Percentiles rank a stretch among this genome's conserved stretches.
Conservation (phyloP, 169 alveolate species). For the Plasmodium adleri region DNA sequence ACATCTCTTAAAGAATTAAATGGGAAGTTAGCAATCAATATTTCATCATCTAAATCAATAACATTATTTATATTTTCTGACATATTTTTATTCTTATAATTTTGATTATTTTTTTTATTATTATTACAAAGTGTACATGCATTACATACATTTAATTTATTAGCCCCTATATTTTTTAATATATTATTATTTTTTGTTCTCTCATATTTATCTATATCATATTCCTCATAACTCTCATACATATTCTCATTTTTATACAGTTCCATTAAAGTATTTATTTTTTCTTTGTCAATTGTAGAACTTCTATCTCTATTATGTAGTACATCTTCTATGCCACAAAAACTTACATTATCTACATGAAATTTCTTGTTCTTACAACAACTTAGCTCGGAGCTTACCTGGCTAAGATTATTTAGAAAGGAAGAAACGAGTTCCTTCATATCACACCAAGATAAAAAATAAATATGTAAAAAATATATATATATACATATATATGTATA, state of each 20-base stretch:
- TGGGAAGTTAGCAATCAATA: constrained; percentile 16
- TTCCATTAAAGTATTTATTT: not conserved
- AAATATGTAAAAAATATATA: too few species aligned
- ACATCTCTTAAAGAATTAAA: constrained; percentile 5
- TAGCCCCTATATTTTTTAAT: not conserved
- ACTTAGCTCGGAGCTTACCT: not conserved
- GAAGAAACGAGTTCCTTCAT: constrained; percentile 28
- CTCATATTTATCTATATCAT: constrained; percentile 8
- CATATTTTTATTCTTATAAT: not conserved
- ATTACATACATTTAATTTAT: not conserved
- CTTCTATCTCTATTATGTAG: not conserved
- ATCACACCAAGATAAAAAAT: constrained; percentile 5
- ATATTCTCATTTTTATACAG: constrained; percentile 1
- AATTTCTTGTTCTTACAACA: not conserved
- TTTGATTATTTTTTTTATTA: not conserved
- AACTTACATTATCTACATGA: not conserved
- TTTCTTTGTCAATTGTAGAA: not conserved
- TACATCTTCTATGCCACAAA: constrained; percentile 1
- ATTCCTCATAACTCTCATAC: constrained; percentile 6
- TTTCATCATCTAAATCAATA: constrained; percentile 33
- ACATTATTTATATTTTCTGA: constrained; percentile 1
- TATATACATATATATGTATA: too few species aligned
- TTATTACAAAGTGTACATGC: not conserved
- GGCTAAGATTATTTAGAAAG: constrained; percentile 6
- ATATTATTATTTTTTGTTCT: constrained; percentile 7